A percentile compares a stretch with the other conserved stretches of the same genome.
Conservation (phyloP, 2,329 filamentous ascomycete genomes). For the Ascochyta fabae region DNA sequence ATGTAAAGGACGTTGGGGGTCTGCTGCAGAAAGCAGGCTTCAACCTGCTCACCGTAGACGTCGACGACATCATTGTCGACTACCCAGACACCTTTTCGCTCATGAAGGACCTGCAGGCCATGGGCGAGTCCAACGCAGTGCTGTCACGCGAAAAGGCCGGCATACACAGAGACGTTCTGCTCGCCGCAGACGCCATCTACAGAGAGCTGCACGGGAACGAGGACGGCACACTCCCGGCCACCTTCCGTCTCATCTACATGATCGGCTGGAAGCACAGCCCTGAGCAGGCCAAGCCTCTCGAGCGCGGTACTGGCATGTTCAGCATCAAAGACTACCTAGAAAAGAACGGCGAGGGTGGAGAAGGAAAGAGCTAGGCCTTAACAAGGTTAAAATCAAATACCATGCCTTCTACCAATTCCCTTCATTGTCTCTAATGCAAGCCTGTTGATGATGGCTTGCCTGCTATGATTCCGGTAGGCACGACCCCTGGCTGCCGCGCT, state of each 20-base stretch:
- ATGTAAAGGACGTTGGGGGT: slow-evolving; percentile 89
- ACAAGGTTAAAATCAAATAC: no score
- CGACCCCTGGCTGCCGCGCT: slow-evolving; percentile 2
- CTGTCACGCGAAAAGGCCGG: slow-evolving; percentile 79
- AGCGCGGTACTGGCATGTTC: slow-evolving; percentile 83
- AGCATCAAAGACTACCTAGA: slow-evolving; percentile 85
- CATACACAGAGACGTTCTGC: slow-evolving; percentile 79
- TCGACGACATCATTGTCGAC: slow-evolving; percentile 96
- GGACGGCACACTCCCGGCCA: slow-evolving; percentile 74
- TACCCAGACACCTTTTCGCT: slow-evolving; percentile 89
- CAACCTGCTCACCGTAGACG: slow-evolving; percentile 93
- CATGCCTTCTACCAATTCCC: no score
- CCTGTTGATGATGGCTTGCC: no score
- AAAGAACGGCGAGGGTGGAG: slow-evolving; percentile 46
- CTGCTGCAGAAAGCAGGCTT: slow-evolving; percentile 87
- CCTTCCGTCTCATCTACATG: slow-evolving; percentile 96
- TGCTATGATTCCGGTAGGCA: no score
- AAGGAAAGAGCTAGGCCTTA: slow-evolving; percentile 6
- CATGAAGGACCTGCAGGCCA: slow-evolving; percentile 92
- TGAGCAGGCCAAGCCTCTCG: slow-evolving; percentile 78
- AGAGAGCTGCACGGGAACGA: slow-evolving; percentile 80
- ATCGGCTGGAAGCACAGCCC: slow-evolving; percentile 94
- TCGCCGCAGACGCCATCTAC: slow-evolving; percentile 91
- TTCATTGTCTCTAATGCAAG: no score
- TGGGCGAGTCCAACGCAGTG: slow-evolving; percentile 94